Conservation (phyloP, 2,329 filamentous ascomycete species). For the Stenocarpella maydis region DNA sequence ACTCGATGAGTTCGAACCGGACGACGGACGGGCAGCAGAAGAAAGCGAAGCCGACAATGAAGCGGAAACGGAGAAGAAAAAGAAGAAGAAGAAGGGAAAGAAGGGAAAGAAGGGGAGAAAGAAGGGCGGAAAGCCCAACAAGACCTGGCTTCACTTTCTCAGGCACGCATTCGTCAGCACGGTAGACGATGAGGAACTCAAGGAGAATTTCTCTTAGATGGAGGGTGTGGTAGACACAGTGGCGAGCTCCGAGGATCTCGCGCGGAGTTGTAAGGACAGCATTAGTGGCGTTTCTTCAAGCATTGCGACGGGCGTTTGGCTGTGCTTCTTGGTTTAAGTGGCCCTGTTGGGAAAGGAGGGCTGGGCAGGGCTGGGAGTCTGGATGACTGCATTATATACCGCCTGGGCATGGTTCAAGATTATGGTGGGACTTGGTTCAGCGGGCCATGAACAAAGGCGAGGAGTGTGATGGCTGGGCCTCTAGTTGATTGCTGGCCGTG, state of each 20-base stretch:
- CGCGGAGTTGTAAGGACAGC: slow-evolving; percentile 10
- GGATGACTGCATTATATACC: not conserved
- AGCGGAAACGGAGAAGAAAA: slow-evolving; percentile 40
- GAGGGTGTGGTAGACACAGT: not conserved
- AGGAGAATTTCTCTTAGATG: slow-evolving; percentile 45
- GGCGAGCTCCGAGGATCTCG: not conserved
- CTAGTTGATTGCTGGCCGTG: not conserved
- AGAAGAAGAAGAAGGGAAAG: slow-evolving; percentile 52
- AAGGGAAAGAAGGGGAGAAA: slow-evolving; percentile 54
- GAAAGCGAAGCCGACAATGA: slow-evolving; percentile 39
- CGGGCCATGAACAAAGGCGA: not conserved
- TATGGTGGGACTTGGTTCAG: not conserved
- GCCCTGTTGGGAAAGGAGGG: not conserved
- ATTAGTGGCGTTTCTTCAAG: slow-evolving; percentile 28
- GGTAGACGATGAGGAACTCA: slow-evolving; percentile 70
- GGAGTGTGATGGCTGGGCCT: not conserved
- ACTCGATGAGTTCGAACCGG: slow-evolving; percentile 42
- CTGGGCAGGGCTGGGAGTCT: not conserved
- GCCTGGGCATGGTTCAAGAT: not conserved
- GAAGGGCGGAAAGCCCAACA: slow-evolving; percentile 66
- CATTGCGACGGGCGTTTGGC: slow-evolving; percentile 28
- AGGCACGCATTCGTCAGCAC: slow-evolving; percentile 82
- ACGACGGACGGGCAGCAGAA: slow-evolving; percentile 41
- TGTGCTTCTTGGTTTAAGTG: slow-evolving; percentile 20
- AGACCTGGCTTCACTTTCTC: slow-evolving; percentile 81